Conservation (phyloP, 306 rosid genomes). For the Benincasa hispida region DNA sequence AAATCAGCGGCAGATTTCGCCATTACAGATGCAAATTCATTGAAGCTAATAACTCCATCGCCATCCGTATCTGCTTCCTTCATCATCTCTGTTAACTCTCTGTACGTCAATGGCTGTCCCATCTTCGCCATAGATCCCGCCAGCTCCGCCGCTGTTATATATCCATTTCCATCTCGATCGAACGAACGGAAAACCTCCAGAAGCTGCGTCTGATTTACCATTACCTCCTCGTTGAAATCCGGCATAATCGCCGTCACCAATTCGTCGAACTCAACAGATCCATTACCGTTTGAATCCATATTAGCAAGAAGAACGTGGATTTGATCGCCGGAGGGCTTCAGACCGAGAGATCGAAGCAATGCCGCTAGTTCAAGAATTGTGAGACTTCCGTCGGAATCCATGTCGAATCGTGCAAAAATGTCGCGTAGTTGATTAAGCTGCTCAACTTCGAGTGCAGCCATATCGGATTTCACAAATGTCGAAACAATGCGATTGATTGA, state of each 20-base stretch:
- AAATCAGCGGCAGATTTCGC: constrained; percentile 53
- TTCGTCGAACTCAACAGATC: constrained; percentile 74
- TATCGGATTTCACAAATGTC: background rate
- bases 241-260: constrained; percentile 44
- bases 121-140: constrained; percentile 80
- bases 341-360: constrained; percentile 61
- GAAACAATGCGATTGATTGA: constrained; percentile 7
- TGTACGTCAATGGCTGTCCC: constrained; percentile 67
- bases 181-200: constrained; percentile 51
- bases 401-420: constrained; percentile 59
- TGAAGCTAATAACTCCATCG: constrained; percentile 71
- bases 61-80: constrained; percentile 68
- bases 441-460: constrained; percentile 18
- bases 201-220: constrained; percentile 20
- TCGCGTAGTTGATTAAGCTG: constrained; percentile 41
- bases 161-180: constrained; percentile 72
- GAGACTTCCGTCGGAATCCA: constrained; percentile 80
- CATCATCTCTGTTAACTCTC: constrained; percentile 77
- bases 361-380: constrained; percentile 76
- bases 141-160: constrained; percentile 57
- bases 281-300: constrained; percentile 67
- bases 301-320: constrained; percentile 36
- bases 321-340: constrained; percentile 64
- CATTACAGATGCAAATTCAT: constrained; percentile 59
- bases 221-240: constrained; percentile 35